Percentiles rank a stretch among this genome's conserved stretches.
phyloP scores from a whole-genome alignment of 2,329 filamentous ascomycete genomes.

The Immersiporthe knoxdaviesiana region DNA sequence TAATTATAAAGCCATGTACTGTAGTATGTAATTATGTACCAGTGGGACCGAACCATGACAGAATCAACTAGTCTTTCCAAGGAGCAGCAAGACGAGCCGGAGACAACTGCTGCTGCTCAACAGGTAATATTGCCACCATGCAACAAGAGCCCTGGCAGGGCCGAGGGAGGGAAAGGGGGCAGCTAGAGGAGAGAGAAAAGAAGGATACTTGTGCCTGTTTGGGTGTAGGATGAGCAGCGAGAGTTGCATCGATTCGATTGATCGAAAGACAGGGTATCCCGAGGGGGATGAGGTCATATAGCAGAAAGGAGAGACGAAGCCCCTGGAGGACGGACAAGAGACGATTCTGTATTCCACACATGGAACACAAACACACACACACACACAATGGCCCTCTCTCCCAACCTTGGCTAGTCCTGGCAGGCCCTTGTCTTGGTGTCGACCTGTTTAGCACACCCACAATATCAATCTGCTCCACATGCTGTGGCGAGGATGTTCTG shows the following conservation, averaged over 20 bases:
- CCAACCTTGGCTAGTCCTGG: not conserved
- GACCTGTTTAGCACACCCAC: not conserved
- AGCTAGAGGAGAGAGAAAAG: not conserved
- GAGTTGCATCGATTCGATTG: not conserved
- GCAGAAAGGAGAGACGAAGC: conserved; percentile 16
- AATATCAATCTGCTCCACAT: not conserved
- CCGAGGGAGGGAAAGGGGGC: not conserved
- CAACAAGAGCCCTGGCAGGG: not conserved
- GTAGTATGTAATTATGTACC: not conserved
- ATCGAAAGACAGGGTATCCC: not conserved
- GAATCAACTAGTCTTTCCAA: not conserved
- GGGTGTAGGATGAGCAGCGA: conserved; percentile 6
- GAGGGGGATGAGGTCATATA: conserved; percentile 29
- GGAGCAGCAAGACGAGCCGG: conserved; percentile 9
- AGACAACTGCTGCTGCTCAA: conserved; percentile 7
- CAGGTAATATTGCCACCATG: conserved; percentile 28
- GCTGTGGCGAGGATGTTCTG: not conserved
- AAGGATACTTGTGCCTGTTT: not conserved
- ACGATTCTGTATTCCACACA: not conserved
- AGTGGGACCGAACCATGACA: not conserved
- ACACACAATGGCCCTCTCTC: not conserved
- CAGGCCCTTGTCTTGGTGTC: not conserved
- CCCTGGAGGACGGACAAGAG: not conserved
- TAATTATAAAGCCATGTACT: not conserved
- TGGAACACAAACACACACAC: not conserved